These are phyloP conservation scores for Eucalyptus camaldulensis DNA, from an alignment of 345 rosid genomes.

Conservation along the genomic window DNA sequence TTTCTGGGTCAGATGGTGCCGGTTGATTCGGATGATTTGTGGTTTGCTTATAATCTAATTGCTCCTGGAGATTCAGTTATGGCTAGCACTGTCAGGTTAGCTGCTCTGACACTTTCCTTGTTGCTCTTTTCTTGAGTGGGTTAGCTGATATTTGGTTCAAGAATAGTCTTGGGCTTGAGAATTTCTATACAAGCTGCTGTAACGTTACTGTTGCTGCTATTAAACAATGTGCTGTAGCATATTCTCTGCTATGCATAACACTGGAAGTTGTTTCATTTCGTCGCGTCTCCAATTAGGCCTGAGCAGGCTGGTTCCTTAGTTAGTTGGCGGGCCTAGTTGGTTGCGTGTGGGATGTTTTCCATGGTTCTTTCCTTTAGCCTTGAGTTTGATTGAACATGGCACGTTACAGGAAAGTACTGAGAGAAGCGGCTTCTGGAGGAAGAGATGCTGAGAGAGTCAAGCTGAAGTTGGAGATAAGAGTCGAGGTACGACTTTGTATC, in stretches of 20 bases:
- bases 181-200: not conserved
- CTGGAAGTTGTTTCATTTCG: not conserved
- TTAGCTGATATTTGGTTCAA: not conserved
- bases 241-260: not conserved
- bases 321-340: not conserved
- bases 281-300: not conserved
- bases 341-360: not conserved
- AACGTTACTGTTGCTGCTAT: not conserved
- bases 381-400: not conserved
- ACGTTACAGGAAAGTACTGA: constrained; percentile 57
- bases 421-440: constrained; percentile 65
- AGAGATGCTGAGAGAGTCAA: constrained; percentile 80
- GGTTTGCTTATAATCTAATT: constrained; percentile 82
- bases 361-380: not conserved
- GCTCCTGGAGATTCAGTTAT: constrained; percentile 64
- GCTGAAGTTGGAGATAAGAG: constrained; percentile 78
- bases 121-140: not conserved
- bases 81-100: constrained; percentile 85
- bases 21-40: constrained; percentile 80
- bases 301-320: not conserved
- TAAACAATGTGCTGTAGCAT: not conserved
- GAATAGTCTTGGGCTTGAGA: not conserved
- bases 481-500: constrained; percentile 40
- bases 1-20: constrained; percentile 46
- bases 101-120: not conserved